Evolutionary conservation across 805 yeast genomes (phyloP).

Genomic region (Cyberlindnera xishuangbannaensis): DNA sequence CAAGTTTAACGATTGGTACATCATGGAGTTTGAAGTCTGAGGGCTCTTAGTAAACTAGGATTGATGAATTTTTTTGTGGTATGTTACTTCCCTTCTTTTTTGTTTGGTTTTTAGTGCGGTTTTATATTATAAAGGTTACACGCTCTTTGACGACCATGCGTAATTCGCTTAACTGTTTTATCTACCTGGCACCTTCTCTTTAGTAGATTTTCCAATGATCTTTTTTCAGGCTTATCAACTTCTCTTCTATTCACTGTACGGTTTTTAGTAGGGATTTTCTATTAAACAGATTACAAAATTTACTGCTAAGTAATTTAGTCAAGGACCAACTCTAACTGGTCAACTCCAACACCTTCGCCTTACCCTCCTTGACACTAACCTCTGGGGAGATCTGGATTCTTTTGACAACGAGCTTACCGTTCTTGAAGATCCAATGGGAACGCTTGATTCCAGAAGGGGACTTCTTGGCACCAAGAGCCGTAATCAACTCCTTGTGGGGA

Average conservation of each 20-base stretch:
- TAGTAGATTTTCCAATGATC: too few species aligned
- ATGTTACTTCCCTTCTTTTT: not conserved
- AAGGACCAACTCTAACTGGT: too few species aligned
- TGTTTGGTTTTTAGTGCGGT: too few species aligned
- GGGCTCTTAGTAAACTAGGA: not conserved
- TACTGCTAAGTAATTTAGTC: too few species aligned
- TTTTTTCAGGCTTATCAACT: conserved; percentile 5
- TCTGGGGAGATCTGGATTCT: conserved; percentile 44
- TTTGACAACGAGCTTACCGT: conserved; percentile 54
- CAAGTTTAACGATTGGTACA: conserved; percentile 24
- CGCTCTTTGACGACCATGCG: too few species aligned
- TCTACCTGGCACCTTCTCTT: too few species aligned
- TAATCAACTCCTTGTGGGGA: conserved; percentile 63
- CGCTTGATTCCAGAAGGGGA: conserved; percentile 70
- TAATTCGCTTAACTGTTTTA: too few species aligned
- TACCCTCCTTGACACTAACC: conserved; percentile 53
- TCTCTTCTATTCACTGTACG: too few species aligned
- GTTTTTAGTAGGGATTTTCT: too few species aligned
- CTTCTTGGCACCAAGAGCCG: conserved; percentile 78
- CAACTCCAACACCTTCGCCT: conserved; percentile 45
- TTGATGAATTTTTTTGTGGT: not conserved
- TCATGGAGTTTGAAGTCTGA: conserved; percentile 25
- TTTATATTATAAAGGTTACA: too few species aligned
- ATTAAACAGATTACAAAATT: too few species aligned
- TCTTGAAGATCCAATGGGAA: conserved; percentile 87